A percentile compares a stretch with the other conserved stretches of the same genome.
These are phyloP conservation scores for Penicillium rolfsii DNA, from an alignment of 2,329 filamentous ascomycete species.

Conservation along the genomic window DNA sequence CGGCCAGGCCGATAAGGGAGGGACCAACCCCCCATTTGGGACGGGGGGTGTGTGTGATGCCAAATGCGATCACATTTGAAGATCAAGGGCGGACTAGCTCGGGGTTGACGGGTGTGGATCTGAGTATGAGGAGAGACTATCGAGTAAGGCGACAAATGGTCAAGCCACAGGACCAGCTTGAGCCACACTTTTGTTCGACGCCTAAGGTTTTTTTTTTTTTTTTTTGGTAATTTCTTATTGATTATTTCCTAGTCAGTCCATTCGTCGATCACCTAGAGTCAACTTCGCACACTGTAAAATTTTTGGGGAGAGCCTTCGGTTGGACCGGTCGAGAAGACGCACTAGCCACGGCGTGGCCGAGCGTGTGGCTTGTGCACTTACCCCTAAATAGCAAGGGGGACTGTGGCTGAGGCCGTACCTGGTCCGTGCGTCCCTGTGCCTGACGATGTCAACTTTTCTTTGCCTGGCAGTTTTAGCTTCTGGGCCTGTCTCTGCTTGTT, in stretches of 20 bases:
- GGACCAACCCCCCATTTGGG: conserved; percentile 15
- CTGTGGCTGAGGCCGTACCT: conserved; percentile 17
- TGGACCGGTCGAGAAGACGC: neutral
- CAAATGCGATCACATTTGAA: conserved; percentile 29
- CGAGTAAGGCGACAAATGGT: conserved; percentile 20
- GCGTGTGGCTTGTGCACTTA: conserved; percentile 25
- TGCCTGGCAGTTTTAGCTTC: neutral
- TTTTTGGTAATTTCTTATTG: neutral
- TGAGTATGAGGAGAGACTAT: conserved; percentile 22
- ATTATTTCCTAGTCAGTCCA: neutral
- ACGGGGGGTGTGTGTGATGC: conserved; percentile 25
- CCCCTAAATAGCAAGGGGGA: conserved; percentile 19
- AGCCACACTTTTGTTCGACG: conserved; percentile 13
- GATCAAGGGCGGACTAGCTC: conserved; percentile 35
- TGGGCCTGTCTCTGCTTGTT: neutral
- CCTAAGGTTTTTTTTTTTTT: neutral
- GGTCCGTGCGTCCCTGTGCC: neutral
- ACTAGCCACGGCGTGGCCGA: conserved; percentile 29
- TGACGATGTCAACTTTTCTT: neutral
- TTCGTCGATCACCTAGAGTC: neutral
- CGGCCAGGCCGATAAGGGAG: conserved; percentile 23
- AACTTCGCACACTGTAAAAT: neutral
- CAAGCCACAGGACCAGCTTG: conserved; percentile 15
- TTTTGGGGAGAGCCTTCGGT: neutral
- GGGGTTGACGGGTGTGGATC: conserved; percentile 26